Percentiles rank a stretch among this genome's conserved stretches.
Conservation (phyloP, 202 grass and related monocot species). For the Elaeis oleifera region DNA sequence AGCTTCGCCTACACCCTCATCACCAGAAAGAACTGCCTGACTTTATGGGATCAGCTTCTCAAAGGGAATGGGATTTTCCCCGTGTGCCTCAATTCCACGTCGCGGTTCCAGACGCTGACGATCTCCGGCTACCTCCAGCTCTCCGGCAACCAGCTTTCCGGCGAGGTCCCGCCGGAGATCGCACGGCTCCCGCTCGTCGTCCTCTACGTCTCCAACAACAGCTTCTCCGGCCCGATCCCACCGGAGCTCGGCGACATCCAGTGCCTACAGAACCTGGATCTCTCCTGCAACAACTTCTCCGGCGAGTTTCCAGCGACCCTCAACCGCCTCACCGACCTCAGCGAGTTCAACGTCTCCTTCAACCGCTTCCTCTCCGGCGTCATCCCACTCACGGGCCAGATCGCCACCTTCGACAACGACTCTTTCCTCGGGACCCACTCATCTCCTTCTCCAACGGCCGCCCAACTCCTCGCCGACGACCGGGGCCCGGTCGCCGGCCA, state of each 20-base stretch:
- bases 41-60: slow-evolving; percentile 50
- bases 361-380: slow-evolving; percentile 54
- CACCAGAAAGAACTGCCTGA: slow-evolving; percentile 58
- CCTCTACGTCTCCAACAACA: slow-evolving; percentile 63
- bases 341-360: slow-evolving; percentile 73
- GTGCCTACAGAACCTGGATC: slow-evolving; percentile 59
- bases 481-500: neutral
- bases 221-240: slow-evolving; percentile 55
- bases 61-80: slow-evolving; percentile 74
- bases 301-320: slow-evolving; percentile 57
- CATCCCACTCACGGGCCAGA: slow-evolving; percentile 33
- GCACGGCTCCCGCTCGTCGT: slow-evolving; percentile 48
- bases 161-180: slow-evolving; percentile 51
- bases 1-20: slow-evolving; percentile 68
- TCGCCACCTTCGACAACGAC: slow-evolving; percentile 54
- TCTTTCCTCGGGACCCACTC: slow-evolving; percentile 66
- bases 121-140: slow-evolving; percentile 80
- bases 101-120: slow-evolving; percentile 33
- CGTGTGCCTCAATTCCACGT: slow-evolving; percentile 47
- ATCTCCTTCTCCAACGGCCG: slow-evolving; percentile 20
- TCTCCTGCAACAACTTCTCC: slow-evolving; percentile 80
- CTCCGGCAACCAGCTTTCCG: slow-evolving; percentile 59
- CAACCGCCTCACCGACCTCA: slow-evolving; percentile 37
- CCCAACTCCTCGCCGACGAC: neutral
- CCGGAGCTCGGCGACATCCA: slow-evolving; percentile 38